These are phyloP conservation scores for Maudiozyma barnettii DNA, from an alignment of 805 yeast species.

Conservation along the genomic window DNA sequence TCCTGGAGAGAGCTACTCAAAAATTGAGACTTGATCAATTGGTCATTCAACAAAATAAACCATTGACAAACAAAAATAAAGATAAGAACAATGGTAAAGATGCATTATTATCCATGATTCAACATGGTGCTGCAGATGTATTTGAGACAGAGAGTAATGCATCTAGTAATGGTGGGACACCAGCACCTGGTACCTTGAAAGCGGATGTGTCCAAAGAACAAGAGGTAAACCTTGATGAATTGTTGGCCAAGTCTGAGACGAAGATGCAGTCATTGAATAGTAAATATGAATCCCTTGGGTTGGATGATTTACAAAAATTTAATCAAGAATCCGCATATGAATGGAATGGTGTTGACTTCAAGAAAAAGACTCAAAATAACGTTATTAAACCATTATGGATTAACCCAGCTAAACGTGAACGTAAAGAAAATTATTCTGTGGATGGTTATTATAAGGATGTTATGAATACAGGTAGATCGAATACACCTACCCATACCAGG, in stretches of 20 bases:
- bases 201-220: constrained; percentile 13
- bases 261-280: constrained; percentile 54
- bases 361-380: constrained; percentile 46
- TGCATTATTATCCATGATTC: constrained; percentile 73
- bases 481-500: constrained; percentile 49
- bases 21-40: constrained; percentile 70
- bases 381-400: constrained; percentile 56
- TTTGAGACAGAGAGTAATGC: constrained; percentile 22
- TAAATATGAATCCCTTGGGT: constrained; percentile 57
- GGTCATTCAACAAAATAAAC: constrained; percentile 70
- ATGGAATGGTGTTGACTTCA: constrained; percentile 81
- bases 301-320: constrained; percentile 71
- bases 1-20: constrained; percentile 72
- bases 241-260: constrained; percentile 50
- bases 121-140: constrained; percentile 68
- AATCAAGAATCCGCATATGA: constrained; percentile 69
- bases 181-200: constrained; percentile 21
- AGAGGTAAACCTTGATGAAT: constrained; percentile 48
- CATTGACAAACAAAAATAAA: constrained; percentile 16
- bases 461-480: constrained; percentile 55
- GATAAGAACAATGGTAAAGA: constrained; percentile 42
- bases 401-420: constrained; percentile 75
- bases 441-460: constrained; percentile 82
- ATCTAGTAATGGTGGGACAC: constrained; percentile 18
- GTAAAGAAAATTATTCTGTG: constrained; percentile 77